These are phyloP conservation scores for Mariannaea elegans DNA, from an alignment of 2,329 filamentous ascomycete species.

Conservation along the genomic window DNA sequence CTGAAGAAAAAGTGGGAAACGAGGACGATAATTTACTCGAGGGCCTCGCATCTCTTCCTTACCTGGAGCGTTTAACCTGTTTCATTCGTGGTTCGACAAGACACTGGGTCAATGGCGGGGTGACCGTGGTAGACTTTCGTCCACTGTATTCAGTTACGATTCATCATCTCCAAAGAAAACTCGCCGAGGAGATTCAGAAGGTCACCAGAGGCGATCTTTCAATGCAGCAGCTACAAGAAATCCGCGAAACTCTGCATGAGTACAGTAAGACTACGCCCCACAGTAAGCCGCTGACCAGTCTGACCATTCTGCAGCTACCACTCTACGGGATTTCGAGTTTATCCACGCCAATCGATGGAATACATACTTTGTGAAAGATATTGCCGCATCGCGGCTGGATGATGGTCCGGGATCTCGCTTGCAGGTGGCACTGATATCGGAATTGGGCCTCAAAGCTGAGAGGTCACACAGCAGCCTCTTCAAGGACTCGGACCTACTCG, in stretches of 20 bases:
- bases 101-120: neutral
- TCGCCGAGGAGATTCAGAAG: neutral
- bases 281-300: neutral
- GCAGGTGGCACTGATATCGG: neutral
- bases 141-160: neutral
- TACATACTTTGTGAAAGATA: conserved; percentile 3
- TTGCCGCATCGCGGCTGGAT: neutral
- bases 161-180: conserved; percentile 2
- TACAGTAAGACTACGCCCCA: neutral
- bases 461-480: neutral
- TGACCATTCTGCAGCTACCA: neutral
- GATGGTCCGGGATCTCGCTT: neutral
- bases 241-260: neutral
- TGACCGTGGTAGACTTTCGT: conserved; percentile 1
- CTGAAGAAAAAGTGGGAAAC: neutral
- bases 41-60: neutral
- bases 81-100: conserved; percentile 1
- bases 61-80: neutral
- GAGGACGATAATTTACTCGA: neutral
- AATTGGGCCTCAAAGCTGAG: neutral
- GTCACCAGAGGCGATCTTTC: neutral
- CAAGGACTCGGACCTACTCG: neutral
- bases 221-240: neutral
- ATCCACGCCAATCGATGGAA: conserved; percentile 4
- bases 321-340: conserved; percentile 2